Percentiles rank a stretch among this genome's conserved stretches.
These are phyloP conservation scores for Fagopyrum homotropicum DNA, from an alignment of 148 eudicot genomes.

Conservation along the genomic window DNA sequence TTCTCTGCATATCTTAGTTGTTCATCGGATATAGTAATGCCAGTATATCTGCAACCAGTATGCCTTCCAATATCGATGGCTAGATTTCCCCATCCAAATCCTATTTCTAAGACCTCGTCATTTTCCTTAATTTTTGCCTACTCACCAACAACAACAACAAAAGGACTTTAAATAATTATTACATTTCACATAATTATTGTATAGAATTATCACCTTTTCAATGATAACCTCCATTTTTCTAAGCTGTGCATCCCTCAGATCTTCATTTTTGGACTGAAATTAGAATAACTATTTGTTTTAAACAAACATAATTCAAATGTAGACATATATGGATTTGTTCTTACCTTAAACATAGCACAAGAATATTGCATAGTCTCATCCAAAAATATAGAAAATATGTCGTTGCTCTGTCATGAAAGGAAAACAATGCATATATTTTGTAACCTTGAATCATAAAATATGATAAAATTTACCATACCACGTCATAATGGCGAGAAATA, in stretches of 20 bases:
- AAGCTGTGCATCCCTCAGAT: constrained; percentile 62
- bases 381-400: background rate
- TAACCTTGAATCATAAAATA: background rate
- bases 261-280: constrained; percentile 60
- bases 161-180: background rate
- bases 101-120: constrained; percentile 81
- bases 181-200: background rate
- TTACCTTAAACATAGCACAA: background rate
- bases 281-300: background rate
- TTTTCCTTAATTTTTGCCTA: constrained; percentile 65
- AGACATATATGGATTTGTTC: background rate
- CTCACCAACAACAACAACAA: background rate
- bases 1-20: constrained; percentile 67
- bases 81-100: constrained; percentile 93
- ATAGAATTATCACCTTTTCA: constrained; percentile 38
- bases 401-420: background rate
- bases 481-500: constrained; percentile 90
- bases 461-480: constrained; percentile 32
- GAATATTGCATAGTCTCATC: background rate
- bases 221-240: constrained; percentile 68
- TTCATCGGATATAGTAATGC: constrained; percentile 74
- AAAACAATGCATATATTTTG: background rate
- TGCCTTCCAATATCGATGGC: constrained; percentile 81
- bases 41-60: constrained; percentile 93
- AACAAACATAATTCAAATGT: too few species aligned